Base-by-base conservation (phyloP, 1,139 yeast genomes). In the Suhomyces terraborum region DNA sequence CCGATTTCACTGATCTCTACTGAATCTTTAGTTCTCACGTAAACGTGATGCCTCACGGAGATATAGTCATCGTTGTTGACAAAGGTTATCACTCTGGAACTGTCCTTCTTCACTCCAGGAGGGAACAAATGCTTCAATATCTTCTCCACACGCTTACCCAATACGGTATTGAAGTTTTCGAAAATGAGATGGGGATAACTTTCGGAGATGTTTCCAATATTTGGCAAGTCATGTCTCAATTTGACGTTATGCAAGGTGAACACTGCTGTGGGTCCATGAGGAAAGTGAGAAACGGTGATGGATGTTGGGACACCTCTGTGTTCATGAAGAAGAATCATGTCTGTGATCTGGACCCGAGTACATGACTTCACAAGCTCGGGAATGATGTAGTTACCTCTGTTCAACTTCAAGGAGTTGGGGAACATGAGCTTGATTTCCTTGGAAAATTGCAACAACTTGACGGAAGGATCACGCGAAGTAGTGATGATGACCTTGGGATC, bases 231-330 rank as follows among this genome's bases (percentile, higher is more conserved):
- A 62, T 93, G 99, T 62, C 98, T 82, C 46, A 94, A 73, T 32
- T 88, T 89, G 42, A 94, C 98, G 58, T 93, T 93, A 67, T 93
- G 98, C 46, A 93, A 72, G 6, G 98, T 88, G 69, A 93, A 94
- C 30, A 87, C 84, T 26, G 95, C 95, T 4, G 97, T 87, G 19
- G 98, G 99, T 0, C 99, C 99, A 62, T 93, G 96, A 4, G 98
- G 99, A 63, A 94, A 87, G 71, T 93, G 99, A 32, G 95, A 84
- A 25, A 93, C 70, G 1, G 98, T 93, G 46, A 93, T 58, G 1
- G 97, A 88, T 0, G 97, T 89, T 38, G 99, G 99, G 0, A 88
- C 93, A 77, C 99, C 99, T 64, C 99, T 78, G 65, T 93, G 98
- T 62, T 93, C 99, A 63, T 93, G 98, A 29, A 94, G 67, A 6